These are phyloP conservation scores for Phytophthora pluvialis DNA, from an alignment of 352 stramenopile species.

Conservation along the genomic window DNA sequence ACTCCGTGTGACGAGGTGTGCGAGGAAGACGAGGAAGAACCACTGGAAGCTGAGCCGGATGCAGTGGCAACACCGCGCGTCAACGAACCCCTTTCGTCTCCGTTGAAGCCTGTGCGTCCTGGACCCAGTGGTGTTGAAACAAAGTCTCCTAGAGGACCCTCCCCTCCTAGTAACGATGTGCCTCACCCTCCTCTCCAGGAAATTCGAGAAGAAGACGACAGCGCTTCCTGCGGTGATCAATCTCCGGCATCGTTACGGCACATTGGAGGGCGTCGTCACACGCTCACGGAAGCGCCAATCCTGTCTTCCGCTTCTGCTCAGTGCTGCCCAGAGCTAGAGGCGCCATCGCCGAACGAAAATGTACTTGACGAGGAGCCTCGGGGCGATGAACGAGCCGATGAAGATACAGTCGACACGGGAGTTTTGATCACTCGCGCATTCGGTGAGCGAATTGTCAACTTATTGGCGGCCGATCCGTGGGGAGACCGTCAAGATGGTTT, in stretches of 20 bases:
- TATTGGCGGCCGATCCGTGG: conserved; percentile 79
- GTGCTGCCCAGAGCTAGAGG: conserved; percentile 5
- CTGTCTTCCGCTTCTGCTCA: conserved; percentile 52
- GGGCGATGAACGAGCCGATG: conserved; percentile 6
- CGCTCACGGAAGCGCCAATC: conserved; percentile 54
- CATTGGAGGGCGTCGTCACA: conserved; percentile 14
- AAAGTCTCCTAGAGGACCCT: conserved; percentile 4
- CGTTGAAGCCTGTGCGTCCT: conserved; percentile 25
- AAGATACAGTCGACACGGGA: conserved; percentile 59
- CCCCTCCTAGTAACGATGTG: conserved; percentile 4
- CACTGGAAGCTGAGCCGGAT: conserved; percentile 16
- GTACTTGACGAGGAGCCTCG: conserved; percentile 8
- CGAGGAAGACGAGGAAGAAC: conserved; percentile 26
- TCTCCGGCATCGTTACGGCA: background rate
- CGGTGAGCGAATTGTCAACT: conserved; percentile 68
- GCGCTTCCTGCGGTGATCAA: background rate
- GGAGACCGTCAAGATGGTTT: conserved; percentile 83
- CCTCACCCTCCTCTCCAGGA: conserved; percentile 44
- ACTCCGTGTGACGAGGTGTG: conserved; percentile 7
- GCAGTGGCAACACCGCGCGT: conserved; percentile 12
- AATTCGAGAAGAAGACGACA: conserved; percentile 50
- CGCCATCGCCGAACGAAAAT: conserved; percentile 4
- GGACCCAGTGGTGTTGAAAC: conserved; percentile 12
- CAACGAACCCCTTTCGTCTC: conserved; percentile 18
- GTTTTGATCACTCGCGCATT: conserved; percentile 75